Conservation (phyloP, 1,284 basidiomycete species). For the Ceratobasidium sp. region DNA sequence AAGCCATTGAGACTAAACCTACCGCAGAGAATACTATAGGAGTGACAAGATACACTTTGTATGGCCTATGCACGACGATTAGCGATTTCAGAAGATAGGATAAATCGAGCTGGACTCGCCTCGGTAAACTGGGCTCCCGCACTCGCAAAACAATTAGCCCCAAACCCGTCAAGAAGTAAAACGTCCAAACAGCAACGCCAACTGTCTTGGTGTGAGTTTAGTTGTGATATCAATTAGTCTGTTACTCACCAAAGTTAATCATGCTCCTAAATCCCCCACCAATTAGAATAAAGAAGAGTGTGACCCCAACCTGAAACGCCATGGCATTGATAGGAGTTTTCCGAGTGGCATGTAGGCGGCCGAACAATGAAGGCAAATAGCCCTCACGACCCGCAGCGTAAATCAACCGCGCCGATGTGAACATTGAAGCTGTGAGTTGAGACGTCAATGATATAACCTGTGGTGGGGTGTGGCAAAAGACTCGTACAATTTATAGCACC, state of each 20-base stretch:
- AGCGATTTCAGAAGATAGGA: background rate
- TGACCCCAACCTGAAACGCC: constrained; percentile 79
- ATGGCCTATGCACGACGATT: constrained; percentile 70
- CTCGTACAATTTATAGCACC: constrained; percentile 84
- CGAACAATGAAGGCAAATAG: constrained; percentile 87
- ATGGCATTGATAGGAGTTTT: constrained; percentile 90
- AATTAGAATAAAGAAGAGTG: constrained; percentile 80
- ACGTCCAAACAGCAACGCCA: constrained; percentile 89
- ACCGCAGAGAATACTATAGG: constrained; percentile 92
- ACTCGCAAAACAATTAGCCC: constrained; percentile 89
- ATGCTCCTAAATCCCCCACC: constrained; percentile 90
- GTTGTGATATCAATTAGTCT: background rate
- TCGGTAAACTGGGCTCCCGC: constrained; percentile 89
- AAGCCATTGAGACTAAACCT: constrained; percentile 56
- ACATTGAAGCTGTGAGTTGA: constrained; percentile 73
- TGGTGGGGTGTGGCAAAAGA: background rate
- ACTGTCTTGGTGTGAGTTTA: constrained; percentile 55
- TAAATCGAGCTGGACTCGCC: constrained; percentile 61
- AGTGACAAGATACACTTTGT: constrained; percentile 91
- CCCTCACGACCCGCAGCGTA: constrained; percentile 90
- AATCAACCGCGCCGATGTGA: constrained; percentile 86
- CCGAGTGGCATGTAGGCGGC: constrained; percentile 76
- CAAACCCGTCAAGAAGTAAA: constrained; percentile 89
- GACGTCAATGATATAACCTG: background rate
- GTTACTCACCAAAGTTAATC: constrained; percentile 75